A percentile compares a stretch with the other conserved stretches of the same genome.
Evolutionary conservation across 352 stramenopile genomes (phyloP).

Genomic region (Globisporangium middletonii): DNA sequence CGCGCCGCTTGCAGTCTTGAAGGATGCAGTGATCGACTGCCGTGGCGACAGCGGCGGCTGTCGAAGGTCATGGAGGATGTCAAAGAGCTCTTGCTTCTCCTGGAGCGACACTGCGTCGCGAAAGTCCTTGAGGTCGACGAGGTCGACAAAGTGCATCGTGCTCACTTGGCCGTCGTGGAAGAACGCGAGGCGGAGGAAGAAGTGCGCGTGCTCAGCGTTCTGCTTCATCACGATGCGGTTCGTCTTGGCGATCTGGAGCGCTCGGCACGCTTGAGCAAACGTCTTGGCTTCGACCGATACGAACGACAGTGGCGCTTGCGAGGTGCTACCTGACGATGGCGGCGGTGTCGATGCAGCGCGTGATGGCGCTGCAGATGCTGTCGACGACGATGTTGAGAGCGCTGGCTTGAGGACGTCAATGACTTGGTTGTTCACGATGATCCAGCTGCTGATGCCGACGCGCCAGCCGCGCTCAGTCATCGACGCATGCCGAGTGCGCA

Average conservation of each 20-base stretch:
- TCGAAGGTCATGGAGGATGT: constrained; percentile 44
- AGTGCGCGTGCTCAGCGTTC: constrained; percentile 52
- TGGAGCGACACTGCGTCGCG: constrained; percentile 29
- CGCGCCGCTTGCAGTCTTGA: neutral
- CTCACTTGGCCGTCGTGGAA: constrained; percentile 56
- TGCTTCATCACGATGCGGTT: constrained; percentile 71
- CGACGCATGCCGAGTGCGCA: neutral
- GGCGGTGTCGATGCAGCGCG: neutral
- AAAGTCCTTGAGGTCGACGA: constrained; percentile 61
- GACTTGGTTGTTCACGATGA: constrained; percentile 58
- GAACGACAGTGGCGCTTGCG: constrained; percentile 27
- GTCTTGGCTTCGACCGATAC: constrained; percentile 43
- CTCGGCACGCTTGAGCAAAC: constrained; percentile 36
- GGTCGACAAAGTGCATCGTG: constrained; percentile 56
- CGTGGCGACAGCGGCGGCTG: constrained; percentile 14
- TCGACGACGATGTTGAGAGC: neutral
- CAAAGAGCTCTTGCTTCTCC: constrained; percentile 59
- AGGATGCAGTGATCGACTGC: constrained; percentile 3
- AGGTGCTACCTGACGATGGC: neutral
- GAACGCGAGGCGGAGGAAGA: constrained; percentile 65
- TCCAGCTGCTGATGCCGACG: constrained; percentile 65
- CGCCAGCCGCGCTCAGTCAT: constrained; percentile 21
- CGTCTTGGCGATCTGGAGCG: constrained; percentile 64
- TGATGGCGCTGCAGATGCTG: neutral
- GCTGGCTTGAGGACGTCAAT: constrained; percentile 44